These are phyloP conservation scores for Hirsutella thompsonii DNA, from an alignment of 2,329 filamentous ascomycete species.

Conservation along the genomic window DNA sequence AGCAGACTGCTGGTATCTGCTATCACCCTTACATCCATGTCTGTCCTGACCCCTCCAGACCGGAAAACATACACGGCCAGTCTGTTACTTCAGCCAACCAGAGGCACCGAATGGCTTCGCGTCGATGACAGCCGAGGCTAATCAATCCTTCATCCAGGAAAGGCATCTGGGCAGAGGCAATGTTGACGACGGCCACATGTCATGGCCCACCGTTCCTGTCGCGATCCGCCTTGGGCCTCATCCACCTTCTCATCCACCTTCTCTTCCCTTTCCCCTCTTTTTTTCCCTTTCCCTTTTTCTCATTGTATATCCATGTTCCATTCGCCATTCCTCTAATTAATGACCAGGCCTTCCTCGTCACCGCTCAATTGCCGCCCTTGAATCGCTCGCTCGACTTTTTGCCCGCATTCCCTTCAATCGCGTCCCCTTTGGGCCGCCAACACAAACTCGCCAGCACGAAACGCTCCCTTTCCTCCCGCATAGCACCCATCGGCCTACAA, in stretches of 20 bases:
- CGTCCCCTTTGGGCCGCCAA: neutral
- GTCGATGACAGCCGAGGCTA: neutral
- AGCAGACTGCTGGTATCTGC: no score
- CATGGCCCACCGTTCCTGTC: constrained; percentile 1
- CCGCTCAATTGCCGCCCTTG: neutral
- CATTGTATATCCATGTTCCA: neutral
- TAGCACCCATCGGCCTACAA: neutral
- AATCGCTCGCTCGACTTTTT: neutral
- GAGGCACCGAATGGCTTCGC: neutral
- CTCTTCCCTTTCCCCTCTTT: neutral
- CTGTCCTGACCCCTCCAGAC: no score
- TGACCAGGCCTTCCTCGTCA: neutral
- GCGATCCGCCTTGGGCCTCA: neutral
- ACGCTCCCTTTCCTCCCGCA: neutral
- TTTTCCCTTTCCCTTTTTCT: neutral
- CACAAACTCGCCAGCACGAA: no score
- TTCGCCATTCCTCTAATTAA: neutral
- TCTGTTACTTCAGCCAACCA: neutral
- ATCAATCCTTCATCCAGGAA: neutral
- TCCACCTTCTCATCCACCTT: neutral
- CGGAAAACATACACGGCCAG: no score
- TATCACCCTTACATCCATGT: no score
- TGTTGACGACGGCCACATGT: constrained; percentile 3
- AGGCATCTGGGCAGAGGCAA: neutral
- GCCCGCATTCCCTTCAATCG: neutral